These are phyloP conservation scores for Lumnitzera racemosa DNA, from an alignment of 345 rosid genomes.

Conservation along the genomic window DNA sequence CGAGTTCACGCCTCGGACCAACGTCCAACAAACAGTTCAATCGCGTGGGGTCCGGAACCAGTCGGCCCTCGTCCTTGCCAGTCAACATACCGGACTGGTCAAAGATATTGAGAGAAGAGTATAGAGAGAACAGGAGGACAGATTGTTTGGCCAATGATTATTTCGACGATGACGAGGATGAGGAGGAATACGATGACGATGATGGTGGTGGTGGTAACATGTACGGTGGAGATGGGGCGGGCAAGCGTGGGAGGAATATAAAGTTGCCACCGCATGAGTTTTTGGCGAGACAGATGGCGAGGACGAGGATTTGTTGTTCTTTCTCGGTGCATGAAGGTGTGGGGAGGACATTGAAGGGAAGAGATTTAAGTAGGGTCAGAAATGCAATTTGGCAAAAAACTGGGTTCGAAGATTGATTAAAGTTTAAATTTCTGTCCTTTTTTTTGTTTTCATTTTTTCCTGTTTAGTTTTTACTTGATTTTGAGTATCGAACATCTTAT, in stretches of 20 bases:
- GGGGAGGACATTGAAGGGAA: slow-evolving; percentile 42
- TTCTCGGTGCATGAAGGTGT: slow-evolving; percentile 42
- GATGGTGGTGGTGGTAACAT: slow-evolving; percentile 4
- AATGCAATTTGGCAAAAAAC: slow-evolving; percentile 40
- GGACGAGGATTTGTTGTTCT: slow-evolving; percentile 28
- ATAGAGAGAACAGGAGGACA: background rate
- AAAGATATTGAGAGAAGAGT: slow-evolving; percentile 8
- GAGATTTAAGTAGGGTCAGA: slow-evolving; percentile 41
- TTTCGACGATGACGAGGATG: background rate
- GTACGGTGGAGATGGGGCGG: too few species aligned
- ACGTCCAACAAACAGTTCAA: too few species aligned
- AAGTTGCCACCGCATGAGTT: slow-evolving; percentile 38
- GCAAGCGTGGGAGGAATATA: too few species aligned
- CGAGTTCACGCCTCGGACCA: too few species aligned
- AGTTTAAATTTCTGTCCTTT: background rate
- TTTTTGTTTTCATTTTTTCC: too few species aligned
- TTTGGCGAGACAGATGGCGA: slow-evolving; percentile 17
- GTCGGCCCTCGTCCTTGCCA: slow-evolving; percentile 10
- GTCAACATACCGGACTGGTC: slow-evolving; percentile 21
- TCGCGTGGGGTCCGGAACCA: too few species aligned
- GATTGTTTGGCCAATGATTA: background rate
- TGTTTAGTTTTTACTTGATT: too few species aligned
- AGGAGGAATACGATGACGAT: slow-evolving; percentile 1
- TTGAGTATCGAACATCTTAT: too few species aligned
- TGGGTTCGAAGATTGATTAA: slow-evolving; percentile 35